phyloP scores from a whole-genome alignment of 805 yeast species.

The Hanseniaspora occidentalis region DNA sequence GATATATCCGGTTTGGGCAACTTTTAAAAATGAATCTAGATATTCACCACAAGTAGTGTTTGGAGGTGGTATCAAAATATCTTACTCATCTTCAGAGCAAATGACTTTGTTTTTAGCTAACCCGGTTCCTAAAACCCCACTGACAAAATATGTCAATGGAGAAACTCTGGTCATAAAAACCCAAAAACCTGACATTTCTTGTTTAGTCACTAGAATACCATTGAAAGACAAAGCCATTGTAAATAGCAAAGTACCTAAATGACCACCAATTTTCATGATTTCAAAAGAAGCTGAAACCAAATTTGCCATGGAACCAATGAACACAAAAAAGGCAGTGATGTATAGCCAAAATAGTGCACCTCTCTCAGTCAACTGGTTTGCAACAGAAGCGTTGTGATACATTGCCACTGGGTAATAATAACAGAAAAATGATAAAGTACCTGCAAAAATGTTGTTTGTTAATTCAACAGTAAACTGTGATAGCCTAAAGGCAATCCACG shows the following conservation, averaged over 20 bases:
- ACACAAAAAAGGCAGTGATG: conserved; percentile 36
- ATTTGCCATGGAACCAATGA: conserved; percentile 46
- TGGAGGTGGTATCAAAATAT: conserved; percentile 36
- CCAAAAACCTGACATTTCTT: conserved; percentile 63
- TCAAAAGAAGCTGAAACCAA: conserved; percentile 47
- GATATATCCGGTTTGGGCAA: conserved; percentile 35
- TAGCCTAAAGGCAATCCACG: conserved; percentile 49
- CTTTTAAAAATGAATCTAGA: conserved; percentile 27
- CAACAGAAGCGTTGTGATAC: conserved; percentile 45
- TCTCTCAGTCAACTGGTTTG: conserved; percentile 36
- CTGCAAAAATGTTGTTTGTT: conserved; percentile 50
- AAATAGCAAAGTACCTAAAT: conserved; percentile 42
- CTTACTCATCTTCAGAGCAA: conserved; percentile 38
- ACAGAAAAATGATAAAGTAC: conserved; percentile 49
- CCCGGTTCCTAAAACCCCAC: conserved; percentile 41
- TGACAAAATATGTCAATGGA: conserved; percentile 57
- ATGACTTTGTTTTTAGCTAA: conserved; percentile 35
- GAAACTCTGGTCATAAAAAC: conserved; percentile 63
- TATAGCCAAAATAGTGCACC: conserved; percentile 45
- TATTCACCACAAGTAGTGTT: conserved; percentile 49
- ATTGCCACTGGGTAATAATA: conserved; percentile 68
- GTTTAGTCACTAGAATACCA: conserved; percentile 62
- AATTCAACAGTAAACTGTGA: conserved; percentile 55
- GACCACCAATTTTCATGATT: conserved; percentile 50
- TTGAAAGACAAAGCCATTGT: conserved; percentile 58